Conservation (phyloP, 176 grass and related monocot genomes). For the Lolium perenne region DNA sequence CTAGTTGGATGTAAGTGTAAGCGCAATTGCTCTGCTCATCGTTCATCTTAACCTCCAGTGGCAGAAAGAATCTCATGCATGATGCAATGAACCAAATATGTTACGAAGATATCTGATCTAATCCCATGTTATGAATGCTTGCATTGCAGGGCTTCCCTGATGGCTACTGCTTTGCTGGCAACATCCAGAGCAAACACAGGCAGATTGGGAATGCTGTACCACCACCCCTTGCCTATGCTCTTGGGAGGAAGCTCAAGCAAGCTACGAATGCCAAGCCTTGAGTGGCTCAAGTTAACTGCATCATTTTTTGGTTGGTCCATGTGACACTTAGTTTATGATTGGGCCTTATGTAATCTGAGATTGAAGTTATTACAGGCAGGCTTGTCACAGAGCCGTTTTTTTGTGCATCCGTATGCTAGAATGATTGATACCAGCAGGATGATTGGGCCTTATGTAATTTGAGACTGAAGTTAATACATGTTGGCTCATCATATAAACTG, state of each 20-base stretch:
- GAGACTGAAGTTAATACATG: not conserved
- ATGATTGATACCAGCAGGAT: not conserved
- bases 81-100: not conserved
- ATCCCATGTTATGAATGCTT: not conserved
- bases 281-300: constrained; percentile 8
- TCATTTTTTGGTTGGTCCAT: not conserved
- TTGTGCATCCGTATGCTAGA: constrained; percentile 19
- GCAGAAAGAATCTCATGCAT: not conserved
- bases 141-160: constrained; percentile 66
- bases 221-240: constrained; percentile 72
- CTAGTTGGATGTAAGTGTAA: not conserved
- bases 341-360: constrained; percentile 10
- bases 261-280: constrained; percentile 48
- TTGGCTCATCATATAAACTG: too few relatives aligned
- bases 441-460: constrained; percentile 7
- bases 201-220: constrained; percentile 87
- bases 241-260: constrained; percentile 76
- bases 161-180: constrained; percentile 69
- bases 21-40: not conserved
- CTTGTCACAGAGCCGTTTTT: constrained; percentile 8
- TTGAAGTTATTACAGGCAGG: too few relatives aligned
- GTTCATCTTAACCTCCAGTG: not conserved
- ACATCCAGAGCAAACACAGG: constrained; percentile 77
- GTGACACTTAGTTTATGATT: not conserved
- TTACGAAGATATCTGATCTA: not conserved